Base-by-base conservation (phyloP, 2,329 filamentous ascomycete genomes). In the Ophiostoma quercus region DNA sequence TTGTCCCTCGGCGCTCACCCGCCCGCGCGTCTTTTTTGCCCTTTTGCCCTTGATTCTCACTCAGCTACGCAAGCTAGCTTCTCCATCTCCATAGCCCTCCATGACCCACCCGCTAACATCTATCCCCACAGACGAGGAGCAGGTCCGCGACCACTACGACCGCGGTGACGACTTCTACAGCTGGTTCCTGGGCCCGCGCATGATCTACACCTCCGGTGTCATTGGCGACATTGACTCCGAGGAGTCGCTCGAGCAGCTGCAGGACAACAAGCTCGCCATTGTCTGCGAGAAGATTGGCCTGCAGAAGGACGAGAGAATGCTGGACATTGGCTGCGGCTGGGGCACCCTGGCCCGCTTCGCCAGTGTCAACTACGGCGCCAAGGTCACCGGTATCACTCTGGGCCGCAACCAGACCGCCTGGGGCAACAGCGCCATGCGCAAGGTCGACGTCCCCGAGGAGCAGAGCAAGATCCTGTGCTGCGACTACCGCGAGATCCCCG, bases 311-410 rank as follows among this genome's bases (percentile, higher is more conserved):
- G 94, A 98, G 79, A 86, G 81, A 69, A 82, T 98, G 81, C 90
- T 98, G 71, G 95, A 98, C 77, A 96, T 99, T 77, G 95, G 95
- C 78, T 98, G 94, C 79, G 95, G 95, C 75, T 99, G 95, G 95
- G 95, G 95, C 77, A 98, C 95, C 43, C 90, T 99, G 71, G 90
- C 93, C 77, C 92, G 92, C 77, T 98, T 94, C 77, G 95, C 95
- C 75, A 94, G 90, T 74, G 89, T 91, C 79, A 93, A 97, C 85
- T 97, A 96, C 79, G 93, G 92, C 75, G 91, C 90, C 70, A 83
- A 90, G 69, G 89, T 87, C 72, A 94, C 91, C 39, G 95, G 95
- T 84, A 87, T 98, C 79, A 98, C 95, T 72, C 91, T 98, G 71
- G 95, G 92, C 74, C 90, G 91, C 79, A 97, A 99, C 83, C 94